Conservation (phyloP, 495 filamentous ascomycete genomes). For the Astrocystis sublimbata region DNA sequence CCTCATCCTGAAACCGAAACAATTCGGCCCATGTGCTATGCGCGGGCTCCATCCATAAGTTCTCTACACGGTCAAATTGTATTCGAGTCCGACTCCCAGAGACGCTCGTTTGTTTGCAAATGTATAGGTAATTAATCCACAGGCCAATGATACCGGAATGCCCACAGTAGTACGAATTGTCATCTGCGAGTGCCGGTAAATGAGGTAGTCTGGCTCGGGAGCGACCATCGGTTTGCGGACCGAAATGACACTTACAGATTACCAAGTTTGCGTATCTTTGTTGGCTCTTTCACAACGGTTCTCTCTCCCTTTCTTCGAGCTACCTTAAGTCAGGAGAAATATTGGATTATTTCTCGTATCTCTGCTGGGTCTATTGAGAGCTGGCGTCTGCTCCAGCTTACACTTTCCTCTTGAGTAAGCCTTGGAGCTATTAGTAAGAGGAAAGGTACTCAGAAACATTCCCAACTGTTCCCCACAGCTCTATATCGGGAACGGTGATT, state of each 20-base stretch:
- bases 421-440: too few species aligned
- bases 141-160: too few species aligned
- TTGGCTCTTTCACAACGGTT: background rate
- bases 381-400: background rate
- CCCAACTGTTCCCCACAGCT: background rate
- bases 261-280: background rate
- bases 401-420: background rate
- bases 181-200: background rate
- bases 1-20: background rate
- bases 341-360: background rate
- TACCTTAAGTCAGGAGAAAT: background rate
- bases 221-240: background rate
- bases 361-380: too few species aligned
- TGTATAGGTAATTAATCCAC: too few species aligned
- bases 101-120: too few species aligned
- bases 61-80: background rate
- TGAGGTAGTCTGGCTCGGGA: slow-evolving; percentile 5
- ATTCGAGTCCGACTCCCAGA: too few species aligned
- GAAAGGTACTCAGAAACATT: background rate
- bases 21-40: background rate
- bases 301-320: background rate
- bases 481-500: background rate
- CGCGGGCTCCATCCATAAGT: too few species aligned
- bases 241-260: background rate
- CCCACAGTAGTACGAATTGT: background rate